Base-by-base conservation (phyloP, 352 stramenopile genomes). In the Phytophthora macrochlamydospora region DNA sequence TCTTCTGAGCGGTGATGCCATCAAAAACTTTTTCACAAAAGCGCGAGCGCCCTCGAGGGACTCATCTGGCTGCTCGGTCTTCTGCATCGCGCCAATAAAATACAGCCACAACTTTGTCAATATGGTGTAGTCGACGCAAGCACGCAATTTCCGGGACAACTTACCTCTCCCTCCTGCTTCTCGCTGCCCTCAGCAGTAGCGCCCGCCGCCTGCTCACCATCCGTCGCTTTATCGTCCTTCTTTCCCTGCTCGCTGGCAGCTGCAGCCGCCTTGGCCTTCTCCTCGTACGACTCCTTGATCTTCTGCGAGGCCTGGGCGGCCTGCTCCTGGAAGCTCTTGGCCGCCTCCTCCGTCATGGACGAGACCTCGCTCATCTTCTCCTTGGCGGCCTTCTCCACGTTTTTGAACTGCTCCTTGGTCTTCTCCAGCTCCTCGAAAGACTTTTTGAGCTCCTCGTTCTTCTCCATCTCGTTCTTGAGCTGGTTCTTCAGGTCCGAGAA, bases 381-480 rank as follows among this genome's bases (percentile, higher is more conserved):
- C 58, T 86, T 89, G 14, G 80, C 77, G 2, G 62, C 76, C 60
- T 87, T 89, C 49, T 89, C 77, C 32, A 89, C 73, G 38, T 79
- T 83, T 59, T 89, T 84, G 51, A 86, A 76, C 71, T 90, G 75
- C 38, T 91, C 72, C 59, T 90, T 90, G 42, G 81, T 87, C 65
- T 90, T 86, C 52, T 89, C 75, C 50, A 91, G 70, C 65, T 93
- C 83, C 56, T 94, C 81, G 13, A 92, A 79, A 8, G 78, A 88
- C 55, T 92, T 90, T 59, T 91, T 91, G 56, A 91, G 71, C 74
- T 91, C 82, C 61, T 89, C 78, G 61, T 91, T 91, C 73, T 92
- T 92, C 49, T 91, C 81, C 58, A 93, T 76, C 66, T 94, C 87
- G 51, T 76, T 85, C 67, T 92, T 87, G 38, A 93, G 71, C 58